A percentile compares a stretch with the other conserved stretches of the same genome.
These are phyloP conservation scores for Populus deltoides DNA, from an alignment of 345 rosid species.

Conservation along the genomic window DNA sequence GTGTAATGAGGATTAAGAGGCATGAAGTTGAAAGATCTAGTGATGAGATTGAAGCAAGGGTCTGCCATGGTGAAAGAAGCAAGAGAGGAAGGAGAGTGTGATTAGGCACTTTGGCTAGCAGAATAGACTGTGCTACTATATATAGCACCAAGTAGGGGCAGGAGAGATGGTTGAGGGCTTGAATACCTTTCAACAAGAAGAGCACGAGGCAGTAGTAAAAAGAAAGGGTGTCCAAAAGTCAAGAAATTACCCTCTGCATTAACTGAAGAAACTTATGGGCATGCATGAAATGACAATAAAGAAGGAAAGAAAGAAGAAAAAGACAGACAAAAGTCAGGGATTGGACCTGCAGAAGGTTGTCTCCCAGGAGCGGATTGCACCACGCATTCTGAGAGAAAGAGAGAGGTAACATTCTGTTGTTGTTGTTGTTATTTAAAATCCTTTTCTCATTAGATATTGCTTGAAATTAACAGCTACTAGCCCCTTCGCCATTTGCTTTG, in stretches of 20 bases:
- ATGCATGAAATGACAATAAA: neutral
- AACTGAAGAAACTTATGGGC: neutral
- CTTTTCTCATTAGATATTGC: neutral
- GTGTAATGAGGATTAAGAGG: conserved; percentile 26
- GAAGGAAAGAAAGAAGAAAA: conserved; percentile 8
- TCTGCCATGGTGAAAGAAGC: conserved; percentile 34
- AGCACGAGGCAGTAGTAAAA: neutral
- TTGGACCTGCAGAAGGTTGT: conserved; percentile 18
- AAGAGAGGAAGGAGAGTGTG: neutral
- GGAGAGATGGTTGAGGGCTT: neutral
- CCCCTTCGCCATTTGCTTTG: conserved; percentile 24
- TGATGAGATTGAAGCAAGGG: conserved; percentile 38
- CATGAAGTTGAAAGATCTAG: conserved; percentile 36
- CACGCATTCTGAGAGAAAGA: conserved; percentile 9
- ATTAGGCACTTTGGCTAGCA: neutral
- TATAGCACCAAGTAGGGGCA: neutral
- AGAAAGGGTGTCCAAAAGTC: conserved; percentile 1
- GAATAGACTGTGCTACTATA: neutral
- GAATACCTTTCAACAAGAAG: neutral
- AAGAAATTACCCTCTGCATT: conserved; percentile 4
- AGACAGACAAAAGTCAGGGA: conserved; percentile 24
- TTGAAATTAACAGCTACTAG: conserved; percentile 1
- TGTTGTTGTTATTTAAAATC: neutral
- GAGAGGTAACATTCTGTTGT: conserved; percentile 12
- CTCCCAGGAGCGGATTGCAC: conserved; percentile 21